phyloP scores from a whole-genome alignment of 2,329 filamentous ascomycete genomes.

The Xylaria sp. region DNA sequence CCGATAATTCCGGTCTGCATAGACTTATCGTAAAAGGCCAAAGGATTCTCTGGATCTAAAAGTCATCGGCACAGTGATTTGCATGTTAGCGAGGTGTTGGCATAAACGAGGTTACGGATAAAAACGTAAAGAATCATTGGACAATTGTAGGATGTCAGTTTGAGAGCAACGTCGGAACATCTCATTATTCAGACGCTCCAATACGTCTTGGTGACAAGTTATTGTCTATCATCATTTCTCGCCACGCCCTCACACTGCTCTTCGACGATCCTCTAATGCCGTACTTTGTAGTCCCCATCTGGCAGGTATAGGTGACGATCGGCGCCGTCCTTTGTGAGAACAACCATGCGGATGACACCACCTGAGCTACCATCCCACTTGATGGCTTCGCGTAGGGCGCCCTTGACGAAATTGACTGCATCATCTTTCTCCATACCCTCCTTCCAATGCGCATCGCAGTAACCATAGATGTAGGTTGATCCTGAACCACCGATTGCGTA shows the following conservation, averaged over 20 bases:
- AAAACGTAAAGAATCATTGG: background rate
- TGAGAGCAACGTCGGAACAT: slow-evolving; percentile 22
- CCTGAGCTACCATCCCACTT: slow-evolving; percentile 99
- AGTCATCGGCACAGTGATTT: background rate
- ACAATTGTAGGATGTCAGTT: slow-evolving; percentile 7
- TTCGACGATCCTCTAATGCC: slow-evolving; percentile 66
- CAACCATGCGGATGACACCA: slow-evolving; percentile 97
- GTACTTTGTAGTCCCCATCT: slow-evolving; percentile 84
- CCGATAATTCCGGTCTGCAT: slow-evolving; percentile 12
- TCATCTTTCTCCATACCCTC: slow-evolving; percentile 94
- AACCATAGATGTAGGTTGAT: slow-evolving; percentile 99
- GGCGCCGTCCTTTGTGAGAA: slow-evolving; percentile 88
- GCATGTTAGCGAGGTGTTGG: background rate
- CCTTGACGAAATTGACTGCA: slow-evolving; percentile 92
- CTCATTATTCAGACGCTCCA: slow-evolving; percentile 40
- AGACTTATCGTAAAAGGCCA: background rate
- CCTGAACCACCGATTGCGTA: slow-evolving; percentile 97
- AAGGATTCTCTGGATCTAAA: background rate
- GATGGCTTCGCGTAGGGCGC: slow-evolving; percentile 90
- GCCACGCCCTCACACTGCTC: slow-evolving; percentile 16
- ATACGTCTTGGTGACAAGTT: slow-evolving; percentile 23
- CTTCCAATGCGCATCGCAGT: slow-evolving; percentile 95
- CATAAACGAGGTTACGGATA: background rate
- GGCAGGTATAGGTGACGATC: slow-evolving; percentile 95
- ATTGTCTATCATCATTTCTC: slow-evolving; percentile 24